phyloP scores from a whole-genome alignment of 2,329 filamentous ascomycete genomes.

The Pestalotiopsis sp. region DNA sequence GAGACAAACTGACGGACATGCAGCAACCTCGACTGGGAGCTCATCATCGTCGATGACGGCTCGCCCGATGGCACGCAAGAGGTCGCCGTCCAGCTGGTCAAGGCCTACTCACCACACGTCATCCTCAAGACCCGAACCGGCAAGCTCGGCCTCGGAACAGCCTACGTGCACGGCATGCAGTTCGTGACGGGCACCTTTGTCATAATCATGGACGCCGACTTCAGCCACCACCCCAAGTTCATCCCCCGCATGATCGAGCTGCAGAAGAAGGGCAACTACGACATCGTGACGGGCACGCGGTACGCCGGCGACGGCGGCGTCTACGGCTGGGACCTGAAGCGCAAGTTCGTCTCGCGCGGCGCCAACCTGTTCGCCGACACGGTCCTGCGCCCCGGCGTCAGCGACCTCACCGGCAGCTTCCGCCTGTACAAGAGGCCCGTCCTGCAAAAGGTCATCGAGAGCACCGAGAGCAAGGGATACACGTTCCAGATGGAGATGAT shows the following conservation, averaged over 20 bases:
- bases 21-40: constrained; percentile 93
- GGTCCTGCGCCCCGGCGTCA: constrained; percentile 87
- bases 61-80: constrained; percentile 94
- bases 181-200: constrained; percentile 92
- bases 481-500: constrained; percentile 99
- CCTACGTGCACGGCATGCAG: constrained; percentile 92
- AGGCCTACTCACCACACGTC: constrained; percentile 78
- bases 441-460: constrained; percentile 84
- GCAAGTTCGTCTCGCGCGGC: constrained; percentile 79
- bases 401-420: constrained; percentile 93
- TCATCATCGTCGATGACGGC: constrained; percentile 97
- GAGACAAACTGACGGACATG: background rate
- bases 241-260: constrained; percentile 88
- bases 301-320: constrained; percentile 90
- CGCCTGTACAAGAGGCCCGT: constrained; percentile 90
- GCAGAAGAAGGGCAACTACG: constrained; percentile 77
- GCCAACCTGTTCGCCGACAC: constrained; percentile 97
- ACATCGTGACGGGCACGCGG: constrained; percentile 95
- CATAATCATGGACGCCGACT: constrained; percentile 99
- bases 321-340: constrained; percentile 94
- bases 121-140: constrained; percentile 84
- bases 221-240: constrained; percentile 99
- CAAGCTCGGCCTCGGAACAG: constrained; percentile 95
- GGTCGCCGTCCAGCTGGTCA: constrained; percentile 86
- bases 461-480: constrained; percentile 94